These are phyloP conservation scores for Cutaneotrichosporon cavernicola DNA, from an alignment of 1,284 basidiomycete species.

Conservation along the genomic window DNA sequence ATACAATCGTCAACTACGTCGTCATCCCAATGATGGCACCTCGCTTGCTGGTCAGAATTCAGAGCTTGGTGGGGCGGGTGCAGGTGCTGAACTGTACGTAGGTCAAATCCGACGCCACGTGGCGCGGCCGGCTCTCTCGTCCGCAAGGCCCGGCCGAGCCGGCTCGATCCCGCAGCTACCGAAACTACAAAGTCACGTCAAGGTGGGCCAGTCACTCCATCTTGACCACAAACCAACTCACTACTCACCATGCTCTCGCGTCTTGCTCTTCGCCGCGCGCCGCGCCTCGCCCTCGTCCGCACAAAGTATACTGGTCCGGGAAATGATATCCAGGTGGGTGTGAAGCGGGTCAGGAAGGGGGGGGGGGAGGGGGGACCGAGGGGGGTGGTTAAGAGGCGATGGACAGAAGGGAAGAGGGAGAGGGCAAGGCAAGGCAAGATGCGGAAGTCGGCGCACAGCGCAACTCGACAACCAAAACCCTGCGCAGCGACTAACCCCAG, in stretches of 20 bases:
- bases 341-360: background rate
- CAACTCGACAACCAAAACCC: background rate
- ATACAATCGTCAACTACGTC: too few relatives aligned
- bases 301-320: slow-evolving; percentile 21
- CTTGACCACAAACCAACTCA: background rate
- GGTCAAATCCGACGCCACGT: slow-evolving; percentile 1
- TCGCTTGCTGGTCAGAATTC: background rate
- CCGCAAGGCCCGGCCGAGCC: slow-evolving; percentile 11
- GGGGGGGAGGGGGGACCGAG: background rate
- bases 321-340: slow-evolving; percentile 9
- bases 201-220: background rate
- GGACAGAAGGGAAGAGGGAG: slow-evolving; percentile 54
- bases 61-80: background rate
- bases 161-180: background rate
- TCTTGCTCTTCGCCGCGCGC: slow-evolving; percentile 9
- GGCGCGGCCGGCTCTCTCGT: slow-evolving; percentile 6
- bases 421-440: slow-evolving; percentile 5
- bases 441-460: too few relatives aligned
- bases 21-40: background rate
- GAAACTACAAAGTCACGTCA: background rate
- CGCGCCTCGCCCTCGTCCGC: slow-evolving; percentile 5
- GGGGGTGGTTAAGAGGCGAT: slow-evolving; percentile 32
- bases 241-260: slow-evolving; percentile 14
- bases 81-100: too few relatives aligned
- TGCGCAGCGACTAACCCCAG: slow-evolving; percentile 44